A percentile compares a stretch with the other conserved stretches of the same genome.
phyloP scores from a whole-genome alignment of 2,329 filamentous ascomycete genomes.

The Colletotrichum destructivum region DNA sequence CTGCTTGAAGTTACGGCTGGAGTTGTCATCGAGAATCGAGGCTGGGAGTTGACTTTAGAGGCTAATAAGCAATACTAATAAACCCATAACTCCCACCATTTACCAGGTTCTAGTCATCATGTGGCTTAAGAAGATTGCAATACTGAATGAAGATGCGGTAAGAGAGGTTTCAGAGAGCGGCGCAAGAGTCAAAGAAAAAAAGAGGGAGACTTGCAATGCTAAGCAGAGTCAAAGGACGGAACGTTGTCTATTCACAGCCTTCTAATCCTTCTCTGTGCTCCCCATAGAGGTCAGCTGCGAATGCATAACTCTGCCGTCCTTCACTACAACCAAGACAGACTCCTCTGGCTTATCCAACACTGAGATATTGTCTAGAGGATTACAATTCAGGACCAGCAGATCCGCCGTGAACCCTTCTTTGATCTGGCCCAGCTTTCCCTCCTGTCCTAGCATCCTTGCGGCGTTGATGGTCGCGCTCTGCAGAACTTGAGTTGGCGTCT shows the following conservation, averaged over 20 bases:
- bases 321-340: slow-evolving; percentile 65
- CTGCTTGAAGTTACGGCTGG: background rate
- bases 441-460: slow-evolving; percentile 62
- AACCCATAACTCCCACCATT: too few relatives aligned
- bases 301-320: slow-evolving; percentile 64
- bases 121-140: too few relatives aligned
- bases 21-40: background rate
- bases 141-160: too few relatives aligned
- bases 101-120: too few relatives aligned
- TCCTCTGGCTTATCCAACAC: slow-evolving; percentile 63
- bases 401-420: slow-evolving; percentile 67
- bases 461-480: slow-evolving; percentile 60
- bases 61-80: too few relatives aligned
- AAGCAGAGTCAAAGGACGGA: accelerated
- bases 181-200: too few relatives aligned
- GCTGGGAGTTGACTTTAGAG: too few relatives aligned
- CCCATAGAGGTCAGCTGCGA: background rate
- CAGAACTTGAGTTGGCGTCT: slow-evolving; percentile 43
- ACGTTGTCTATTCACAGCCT: too few relatives aligned
- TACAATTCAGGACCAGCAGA: slow-evolving; percentile 64
- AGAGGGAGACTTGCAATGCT: too few relatives aligned
- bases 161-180: too few relatives aligned
- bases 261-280: too few relatives aligned
- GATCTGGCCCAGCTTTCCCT: slow-evolving; percentile 64
- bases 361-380: slow-evolving; percentile 68